Conservation (phyloP, 257 asterid species). For the Coffea eugenioides region DNA sequence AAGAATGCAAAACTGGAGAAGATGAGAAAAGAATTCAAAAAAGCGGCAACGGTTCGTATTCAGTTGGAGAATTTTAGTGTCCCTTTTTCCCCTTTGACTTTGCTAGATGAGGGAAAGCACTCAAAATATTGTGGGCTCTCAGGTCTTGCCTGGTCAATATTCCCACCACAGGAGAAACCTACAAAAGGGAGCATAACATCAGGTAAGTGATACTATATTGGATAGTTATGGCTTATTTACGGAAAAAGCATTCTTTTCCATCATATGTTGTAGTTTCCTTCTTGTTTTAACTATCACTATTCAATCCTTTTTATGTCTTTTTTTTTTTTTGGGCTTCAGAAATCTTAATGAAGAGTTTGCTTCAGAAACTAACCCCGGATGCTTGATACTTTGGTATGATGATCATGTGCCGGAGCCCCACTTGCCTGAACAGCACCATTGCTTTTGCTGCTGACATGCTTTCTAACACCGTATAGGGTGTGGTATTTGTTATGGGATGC, state of each 20-base stretch:
- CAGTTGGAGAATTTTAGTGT: slow-evolving; percentile 26
- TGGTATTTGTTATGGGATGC: slow-evolving; percentile 75
- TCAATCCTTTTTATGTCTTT: background rate
- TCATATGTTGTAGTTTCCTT: background rate
- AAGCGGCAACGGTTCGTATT: background rate
- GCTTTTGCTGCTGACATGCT: slow-evolving; percentile 87
- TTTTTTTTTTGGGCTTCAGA: background rate
- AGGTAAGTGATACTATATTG: slow-evolving; percentile 22
- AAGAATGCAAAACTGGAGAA: slow-evolving; percentile 9
- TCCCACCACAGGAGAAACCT: slow-evolving; percentile 81
- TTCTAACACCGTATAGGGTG: slow-evolving; percentile 69
- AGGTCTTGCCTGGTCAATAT: slow-evolving; percentile 92
- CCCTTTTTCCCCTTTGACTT: slow-evolving; percentile 52
- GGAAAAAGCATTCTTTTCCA: background rate
- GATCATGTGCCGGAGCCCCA: slow-evolving; percentile 87
- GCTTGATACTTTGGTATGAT: slow-evolving; percentile 76
- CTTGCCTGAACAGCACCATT: slow-evolving; percentile 75
- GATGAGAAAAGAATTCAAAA: background rate
- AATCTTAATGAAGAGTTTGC: background rate
- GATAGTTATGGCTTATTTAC: background rate
- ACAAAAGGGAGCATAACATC: slow-evolving; percentile 19
- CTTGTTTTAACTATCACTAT: background rate
- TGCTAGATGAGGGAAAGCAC: slow-evolving; percentile 66
- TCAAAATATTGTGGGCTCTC: slow-evolving; percentile 76
- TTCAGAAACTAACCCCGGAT: slow-evolving; percentile 55